Evolutionary conservation across 139 green algal genomes (phyloP), one percentile per base, ranked within the genome.

Genomic region (Diplosphaera chodatii): DNA sequence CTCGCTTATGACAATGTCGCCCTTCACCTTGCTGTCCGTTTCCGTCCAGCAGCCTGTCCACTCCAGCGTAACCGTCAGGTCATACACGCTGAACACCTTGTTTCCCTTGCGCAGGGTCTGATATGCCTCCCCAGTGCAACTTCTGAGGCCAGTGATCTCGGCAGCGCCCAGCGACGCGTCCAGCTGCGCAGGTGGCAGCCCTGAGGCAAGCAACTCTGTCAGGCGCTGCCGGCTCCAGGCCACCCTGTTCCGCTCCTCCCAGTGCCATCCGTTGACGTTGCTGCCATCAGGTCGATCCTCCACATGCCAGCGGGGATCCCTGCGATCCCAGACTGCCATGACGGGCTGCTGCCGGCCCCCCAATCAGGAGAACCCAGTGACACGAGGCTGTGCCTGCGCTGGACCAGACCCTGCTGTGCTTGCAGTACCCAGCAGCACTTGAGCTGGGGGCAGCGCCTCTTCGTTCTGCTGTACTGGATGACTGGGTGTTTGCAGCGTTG

Each of bases 1-100:
- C 59, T 92, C 87, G 0, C 68, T 72, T 5, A 92, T 65, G 25
- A 78, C 82, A 15, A 91, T 65, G 29, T 86, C 81, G 23, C 87
- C 87, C 27, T 30, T 83, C 29, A 82, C 63, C 63, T 70, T 28
- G 34, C 64, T 70, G 64, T 56, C 63, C 20, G 64, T 62, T 16
- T 82, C 59, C 25, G 65, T 25, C 40, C 67, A 37, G n/a, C 33
- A 13, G 3, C 68, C 78, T 59, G 87, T 73, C 88, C 88, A 95
- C 27, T 62, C 74, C n/a, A 92, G 66, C 0, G 83, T 82, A 0
- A 95, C 20, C 2, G 78, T 83, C 13, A 95, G 31, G 68, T 96
- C 90, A 64, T 87, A 95, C 21, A 89, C 74, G 0, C 80, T 86
- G 64, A 92, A 88, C 56, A 85, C 86, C 78, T 93, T 95, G 72